Base-by-base conservation (phyloP, 768 basidiomycete genomes). In the Boletus eberwhitei region DNA sequence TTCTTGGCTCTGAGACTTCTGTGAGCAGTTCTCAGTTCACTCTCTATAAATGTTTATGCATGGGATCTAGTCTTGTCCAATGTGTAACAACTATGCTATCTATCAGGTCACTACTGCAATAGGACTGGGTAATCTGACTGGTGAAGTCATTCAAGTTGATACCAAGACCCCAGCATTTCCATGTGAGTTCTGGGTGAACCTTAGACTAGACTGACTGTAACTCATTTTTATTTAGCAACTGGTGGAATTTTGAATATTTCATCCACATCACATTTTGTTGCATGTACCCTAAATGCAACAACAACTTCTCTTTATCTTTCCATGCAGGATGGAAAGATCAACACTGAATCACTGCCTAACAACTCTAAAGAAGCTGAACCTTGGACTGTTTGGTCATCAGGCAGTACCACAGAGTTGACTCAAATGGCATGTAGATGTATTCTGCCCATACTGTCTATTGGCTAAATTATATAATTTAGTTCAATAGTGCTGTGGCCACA, bases 321-420 rank as follows among this genome's bases (percentile, higher is more conserved):
- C n/a, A 38, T 38, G 9, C 37, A 38, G 9, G 37, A 38, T 38
- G 37, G 37, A 19, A n/a, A 3, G n/a, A 38, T n/a, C 11, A 19
- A 38, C 5, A 19, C 9, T 38, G n/a, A 38, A 38, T 19, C 11
- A 12, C n/a, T 38, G n/a, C 11, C n/a, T 38, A 38, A 19, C n/a
- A 38, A 38, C 9, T 5, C 37, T 19, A 19, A 19, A 5, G 37
- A n/a, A n/a, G 37, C 37, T 12, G n/a, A 12, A n/a, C 14, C 50
- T 4, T 58, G 57, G 59, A 26, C 36, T 14, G 4, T 54, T 31
- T 60, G 56, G 57, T 41, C 53, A 36, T 21, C 43, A 35, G 41
- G 29, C 17, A 14, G 2, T 8, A 55, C 12, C 4, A 46, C 38
- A 48, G 37, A 50, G 8, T 31, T 43, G 17, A 26, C 45, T 7